Base-by-base conservation (phyloP, 139 green algal genomes). In the Nannochloris sp. region DNA sequence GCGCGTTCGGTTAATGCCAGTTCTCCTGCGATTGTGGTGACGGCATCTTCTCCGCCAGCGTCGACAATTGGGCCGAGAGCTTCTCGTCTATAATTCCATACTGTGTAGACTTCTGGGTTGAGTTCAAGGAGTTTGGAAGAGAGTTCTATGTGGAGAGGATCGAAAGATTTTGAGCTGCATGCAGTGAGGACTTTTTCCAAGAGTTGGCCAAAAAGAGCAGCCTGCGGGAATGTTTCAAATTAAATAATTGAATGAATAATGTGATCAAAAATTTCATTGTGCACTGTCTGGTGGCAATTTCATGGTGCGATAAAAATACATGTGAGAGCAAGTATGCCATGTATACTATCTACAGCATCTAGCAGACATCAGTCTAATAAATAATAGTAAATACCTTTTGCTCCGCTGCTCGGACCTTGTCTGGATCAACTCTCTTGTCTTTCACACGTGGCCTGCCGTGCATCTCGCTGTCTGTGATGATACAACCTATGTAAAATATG, bases 71-170 rank as follows among this genome's bases (percentile, higher is more conserved):
- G 35, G 7, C 54, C 3, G 37, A 95, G 66, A 2, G 78, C 80
- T 66, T 91, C 82, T 1, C 88, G 71, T 6, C 90, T 67, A 38
- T 84, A 91, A 72, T 96, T 96, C 92, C 92, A 98, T 6, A 90
- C 81, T 1, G 89, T 96, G 75, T 95, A 97, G 46, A 93, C 80
- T 75, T 98, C 88, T 7, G 82, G 89, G 55, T 92, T 92, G 14
- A 89, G 73, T 65, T 91, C 75, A 33, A 92, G 57, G 15, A 94
- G 76, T 61, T 73, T 79, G 14, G 53, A 73, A n/a, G 65, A 39
- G 9, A 84, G 37, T 3, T 39, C 56, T 36, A 90, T 46, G 9
- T 51, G 65, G 33, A 73, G 69, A 6, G 36, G 10, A 60, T 78
- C 66, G 6, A 71, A 70, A 13, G 33, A 23, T 38, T 36, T 8